Evolutionary conservation across 768 basidiomycete genomes (phyloP).

Genomic region (Lentinula aciculospora): DNA sequence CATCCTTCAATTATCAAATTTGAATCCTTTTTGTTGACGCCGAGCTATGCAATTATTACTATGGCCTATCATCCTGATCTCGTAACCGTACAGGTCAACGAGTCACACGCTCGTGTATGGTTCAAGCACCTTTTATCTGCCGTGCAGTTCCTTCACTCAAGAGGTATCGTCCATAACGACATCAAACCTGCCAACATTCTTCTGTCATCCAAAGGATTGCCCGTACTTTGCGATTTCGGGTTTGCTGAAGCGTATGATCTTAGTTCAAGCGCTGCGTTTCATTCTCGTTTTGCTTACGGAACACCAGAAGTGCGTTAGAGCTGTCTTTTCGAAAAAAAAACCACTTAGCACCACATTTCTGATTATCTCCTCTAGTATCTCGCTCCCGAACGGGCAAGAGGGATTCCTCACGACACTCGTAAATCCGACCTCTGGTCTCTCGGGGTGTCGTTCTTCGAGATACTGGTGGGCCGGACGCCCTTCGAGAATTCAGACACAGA

Average conservation of each 20-base stretch:
- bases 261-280: constrained; percentile 59
- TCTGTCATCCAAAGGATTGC: constrained; percentile 68
- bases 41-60: constrained; percentile 86
- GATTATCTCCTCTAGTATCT: constrained; percentile 58
- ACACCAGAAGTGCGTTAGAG: constrained; percentile 72
- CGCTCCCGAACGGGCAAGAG: constrained; percentile 86
- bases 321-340: too few species aligned
- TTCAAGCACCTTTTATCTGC: constrained; percentile 78
- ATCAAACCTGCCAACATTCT: constrained; percentile 97
- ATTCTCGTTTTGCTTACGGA: constrained; percentile 80
- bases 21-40: constrained; percentile 90
- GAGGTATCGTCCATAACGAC: constrained; percentile 88
- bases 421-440: constrained; percentile 88
- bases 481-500: constrained; percentile 83
- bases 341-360: neutral
- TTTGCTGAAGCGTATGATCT: constrained; percentile 87
- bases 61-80: constrained; percentile 86
- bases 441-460: constrained; percentile 90
- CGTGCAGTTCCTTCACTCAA: constrained; percentile 76
- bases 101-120: constrained; percentile 73
- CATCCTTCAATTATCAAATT: constrained; percentile 93
- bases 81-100: constrained; percentile 84
- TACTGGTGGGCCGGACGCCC: constrained; percentile 87
- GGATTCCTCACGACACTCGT: constrained; percentile 87
- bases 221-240: constrained; percentile 93